Percentiles rank a stretch among this genome's conserved stretches.
These are phyloP conservation scores for Clathrus columnatus DNA, from an alignment of 768 basidiomycete species.

Conservation along the genomic window DNA sequence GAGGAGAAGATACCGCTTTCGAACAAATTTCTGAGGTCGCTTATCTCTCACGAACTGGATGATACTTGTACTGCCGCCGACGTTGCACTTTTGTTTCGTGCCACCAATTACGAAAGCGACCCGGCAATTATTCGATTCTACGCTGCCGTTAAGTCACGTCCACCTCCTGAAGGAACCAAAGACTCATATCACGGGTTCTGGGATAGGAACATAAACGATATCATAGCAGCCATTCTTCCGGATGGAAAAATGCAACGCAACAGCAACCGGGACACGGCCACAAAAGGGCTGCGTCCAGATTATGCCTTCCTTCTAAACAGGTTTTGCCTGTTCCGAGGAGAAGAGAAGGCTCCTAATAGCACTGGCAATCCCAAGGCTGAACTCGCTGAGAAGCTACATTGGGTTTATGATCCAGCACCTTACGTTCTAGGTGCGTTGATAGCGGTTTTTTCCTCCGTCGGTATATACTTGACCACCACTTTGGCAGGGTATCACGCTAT, in stretches of 20 bases:
- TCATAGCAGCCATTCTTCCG: neutral
- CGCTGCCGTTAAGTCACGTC: neutral
- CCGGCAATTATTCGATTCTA: neutral
- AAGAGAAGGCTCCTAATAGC: neutral
- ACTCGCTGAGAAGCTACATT: neutral
- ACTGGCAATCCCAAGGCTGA: too few species aligned
- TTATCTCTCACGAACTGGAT: neutral
- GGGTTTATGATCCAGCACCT: neutral
- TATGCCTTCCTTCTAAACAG: too few species aligned
- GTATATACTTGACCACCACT: neutral
- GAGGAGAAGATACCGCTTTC: too few species aligned
- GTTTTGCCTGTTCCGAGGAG: neutral
- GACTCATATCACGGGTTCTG: neutral
- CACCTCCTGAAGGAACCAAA: neutral
- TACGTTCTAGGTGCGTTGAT: too few species aligned
- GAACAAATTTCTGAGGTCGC: too few species aligned
- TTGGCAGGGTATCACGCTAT: neutral
- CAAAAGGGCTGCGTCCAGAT: neutral
- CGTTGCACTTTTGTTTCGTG: neutral
- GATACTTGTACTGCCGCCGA: neutral
- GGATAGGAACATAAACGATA: too few species aligned
- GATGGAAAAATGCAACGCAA: neutral
- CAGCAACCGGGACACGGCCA: neutral
- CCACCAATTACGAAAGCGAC: neutral
- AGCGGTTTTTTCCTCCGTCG: neutral